phyloP scores from a whole-genome alignment of 257 asterid genomes.

The Solanum etuberosum region DNA sequence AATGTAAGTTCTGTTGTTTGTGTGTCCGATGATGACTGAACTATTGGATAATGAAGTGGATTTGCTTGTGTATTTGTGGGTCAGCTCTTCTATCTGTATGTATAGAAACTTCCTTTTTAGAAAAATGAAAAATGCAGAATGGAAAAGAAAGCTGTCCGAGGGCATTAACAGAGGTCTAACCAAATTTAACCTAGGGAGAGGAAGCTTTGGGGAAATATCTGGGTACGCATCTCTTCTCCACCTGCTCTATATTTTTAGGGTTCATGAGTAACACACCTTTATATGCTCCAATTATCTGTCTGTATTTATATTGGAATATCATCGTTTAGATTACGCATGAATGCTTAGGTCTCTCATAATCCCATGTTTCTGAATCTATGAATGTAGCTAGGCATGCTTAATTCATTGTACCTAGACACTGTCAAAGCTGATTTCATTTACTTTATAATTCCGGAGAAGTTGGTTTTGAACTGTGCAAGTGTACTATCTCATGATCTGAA shows the following conservation, averaged over 20 bases:
- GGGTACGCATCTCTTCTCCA: background rate
- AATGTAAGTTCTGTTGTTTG: constrained; percentile 44
- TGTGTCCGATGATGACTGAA: constrained; percentile 58
- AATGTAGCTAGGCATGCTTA: background rate
- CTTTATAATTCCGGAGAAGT: background rate
- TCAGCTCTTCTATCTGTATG: background rate
- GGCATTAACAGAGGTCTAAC: background rate
- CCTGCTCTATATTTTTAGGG: background rate
- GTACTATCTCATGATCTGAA: background rate
- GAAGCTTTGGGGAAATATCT: background rate
- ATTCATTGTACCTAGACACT: background rate
- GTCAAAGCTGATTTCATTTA: background rate
- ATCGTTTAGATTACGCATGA: background rate
- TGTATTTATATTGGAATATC: background rate
- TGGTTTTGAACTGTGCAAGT: background rate
- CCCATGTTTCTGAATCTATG: background rate
- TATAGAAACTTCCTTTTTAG: background rate
- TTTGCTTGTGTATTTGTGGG: background rate
- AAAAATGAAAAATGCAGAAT: background rate
- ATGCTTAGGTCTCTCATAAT: background rate
- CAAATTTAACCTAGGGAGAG: background rate
- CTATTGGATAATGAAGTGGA: background rate
- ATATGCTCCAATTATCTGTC: background rate
- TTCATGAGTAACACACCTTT: background rate
- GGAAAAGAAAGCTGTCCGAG: background rate